Evolutionary conservation across 2,329 filamentous ascomycete genomes (phyloP).

Genomic region (Cercospora sp.): DNA sequence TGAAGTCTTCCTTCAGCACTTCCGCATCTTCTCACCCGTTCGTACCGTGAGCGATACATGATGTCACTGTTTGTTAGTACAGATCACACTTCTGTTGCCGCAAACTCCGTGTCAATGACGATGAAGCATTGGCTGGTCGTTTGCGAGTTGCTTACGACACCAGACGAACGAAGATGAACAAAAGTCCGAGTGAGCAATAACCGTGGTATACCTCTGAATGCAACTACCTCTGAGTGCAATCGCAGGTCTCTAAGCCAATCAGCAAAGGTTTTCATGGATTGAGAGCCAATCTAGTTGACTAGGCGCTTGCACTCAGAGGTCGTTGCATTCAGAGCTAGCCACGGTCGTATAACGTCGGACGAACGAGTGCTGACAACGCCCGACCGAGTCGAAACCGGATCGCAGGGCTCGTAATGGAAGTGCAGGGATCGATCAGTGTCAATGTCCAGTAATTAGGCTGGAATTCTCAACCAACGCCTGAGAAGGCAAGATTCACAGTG

Average conservation of each 20-base stretch:
- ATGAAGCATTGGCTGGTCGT: not conserved
- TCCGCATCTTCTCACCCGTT: not conserved
- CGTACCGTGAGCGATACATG: constrained; percentile 1
- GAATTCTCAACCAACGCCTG: not conserved
- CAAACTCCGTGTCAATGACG: not conserved
- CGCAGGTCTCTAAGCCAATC: too few species aligned
- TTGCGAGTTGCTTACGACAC: not conserved
- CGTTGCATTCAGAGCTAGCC: too few species aligned
- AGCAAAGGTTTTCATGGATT: too few species aligned
- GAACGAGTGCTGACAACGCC: not conserved
- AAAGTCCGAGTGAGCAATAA: not conserved
- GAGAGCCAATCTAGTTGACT: too few species aligned
- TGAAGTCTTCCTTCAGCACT: too few species aligned
- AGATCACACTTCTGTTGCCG: not conserved
- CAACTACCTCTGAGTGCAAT: too few species aligned
- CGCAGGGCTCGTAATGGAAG: not conserved
- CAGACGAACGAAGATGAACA: not conserved
- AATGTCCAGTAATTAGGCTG: not conserved
- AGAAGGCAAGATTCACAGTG: not conserved
- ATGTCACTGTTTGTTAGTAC: not conserved
- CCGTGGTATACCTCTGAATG: too few species aligned
- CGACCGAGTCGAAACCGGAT: not conserved
- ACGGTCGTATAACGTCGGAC: not conserved
- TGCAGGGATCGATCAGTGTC: not conserved
- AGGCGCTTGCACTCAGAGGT: too few species aligned